Evolutionary conservation across 768 basidiomycete genomes (phyloP), one percentile per base, ranked within the genome.

Genomic region (Psilocybe azurescens): DNA sequence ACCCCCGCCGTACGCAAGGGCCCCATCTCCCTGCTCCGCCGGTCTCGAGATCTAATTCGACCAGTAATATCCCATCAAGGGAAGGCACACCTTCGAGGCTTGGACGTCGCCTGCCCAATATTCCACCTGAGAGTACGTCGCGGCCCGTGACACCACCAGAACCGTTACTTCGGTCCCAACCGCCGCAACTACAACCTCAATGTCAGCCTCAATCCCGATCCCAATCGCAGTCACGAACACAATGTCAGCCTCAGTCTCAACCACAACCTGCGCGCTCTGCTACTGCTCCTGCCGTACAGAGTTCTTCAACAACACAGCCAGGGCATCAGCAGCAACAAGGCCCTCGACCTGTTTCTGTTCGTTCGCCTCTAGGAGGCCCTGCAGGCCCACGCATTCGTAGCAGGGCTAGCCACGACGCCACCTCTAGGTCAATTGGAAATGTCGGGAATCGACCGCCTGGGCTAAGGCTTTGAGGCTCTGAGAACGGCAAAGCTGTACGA

Each of bases 311-410:
- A 29, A 20, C 48, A 20, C 53, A 58, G 28, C 28, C 8, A 29
- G 24, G 33, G 58, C 46, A 50, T 16, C 5, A 55, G 44, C 56
- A 52, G 44, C 36, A 55, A 54, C 18, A 33, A 18, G 55, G 20
- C 39, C 32, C 30, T 32, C 56, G 44, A 47, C 63, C 60, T 24
- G 18, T 54, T 48, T 64, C 67, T 13, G 60, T 67, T 0, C 70
- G 73, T 3, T 72, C 72, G 3, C 71, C 72, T 7, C 64, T 69
- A 16, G 62, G 59, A 46, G 71, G 70, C 1, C 72, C 73, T 16
- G 63, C 67, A 47, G 73, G 73, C 16, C 73, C 73, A 13, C 66
- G 73, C 30, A 69, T 66, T 18, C 56, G 61, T 38, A 62, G 59
- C 30, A 61, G 61, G 52, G 56, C 55, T 38, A 66, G 65, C 55